Conservation (phyloP, 2,329 filamentous ascomycete species). For the Apiospora sp. region DNA sequence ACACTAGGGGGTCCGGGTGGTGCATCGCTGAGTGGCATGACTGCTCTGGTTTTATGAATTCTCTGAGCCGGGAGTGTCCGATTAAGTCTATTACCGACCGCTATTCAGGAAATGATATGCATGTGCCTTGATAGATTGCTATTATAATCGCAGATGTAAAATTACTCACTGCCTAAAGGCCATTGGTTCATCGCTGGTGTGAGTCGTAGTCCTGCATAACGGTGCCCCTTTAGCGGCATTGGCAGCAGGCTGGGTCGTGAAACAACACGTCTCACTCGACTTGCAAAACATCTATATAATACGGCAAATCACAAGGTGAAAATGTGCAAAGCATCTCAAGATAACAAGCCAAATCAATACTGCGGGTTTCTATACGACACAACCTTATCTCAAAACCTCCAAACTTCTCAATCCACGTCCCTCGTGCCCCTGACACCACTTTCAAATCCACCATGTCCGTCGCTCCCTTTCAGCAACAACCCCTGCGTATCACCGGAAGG, state of each 20-base stretch:
- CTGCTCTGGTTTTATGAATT: not conserved
- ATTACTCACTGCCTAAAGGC: not conserved
- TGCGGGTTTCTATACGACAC: not conserved
- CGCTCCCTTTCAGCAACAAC: not conserved
- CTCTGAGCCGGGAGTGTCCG: not conserved
- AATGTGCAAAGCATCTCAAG: no score
- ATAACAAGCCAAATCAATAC: not conserved
- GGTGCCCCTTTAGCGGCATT: not conserved
- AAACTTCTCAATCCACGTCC: not conserved
- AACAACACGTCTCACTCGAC: not conserved
- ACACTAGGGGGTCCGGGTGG: not conserved
- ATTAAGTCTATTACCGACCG: not conserved
- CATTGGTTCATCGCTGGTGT: not conserved
- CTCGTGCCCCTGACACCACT: not conserved
- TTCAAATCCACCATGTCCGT: not conserved
- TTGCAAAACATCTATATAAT: not conserved
- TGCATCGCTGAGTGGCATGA: not conserved
- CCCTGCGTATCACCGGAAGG: not conserved
- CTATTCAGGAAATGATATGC: not conserved
- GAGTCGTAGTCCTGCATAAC: not conserved
- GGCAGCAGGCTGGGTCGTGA: not conserved
- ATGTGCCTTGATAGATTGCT: not conserved
- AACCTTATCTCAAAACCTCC: not conserved
- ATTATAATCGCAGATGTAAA: not conserved
- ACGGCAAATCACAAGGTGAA: not conserved